Evolutionary conservation across 306 rosid species (phyloP).

Genomic region (Acacia melanoxylon): DNA sequence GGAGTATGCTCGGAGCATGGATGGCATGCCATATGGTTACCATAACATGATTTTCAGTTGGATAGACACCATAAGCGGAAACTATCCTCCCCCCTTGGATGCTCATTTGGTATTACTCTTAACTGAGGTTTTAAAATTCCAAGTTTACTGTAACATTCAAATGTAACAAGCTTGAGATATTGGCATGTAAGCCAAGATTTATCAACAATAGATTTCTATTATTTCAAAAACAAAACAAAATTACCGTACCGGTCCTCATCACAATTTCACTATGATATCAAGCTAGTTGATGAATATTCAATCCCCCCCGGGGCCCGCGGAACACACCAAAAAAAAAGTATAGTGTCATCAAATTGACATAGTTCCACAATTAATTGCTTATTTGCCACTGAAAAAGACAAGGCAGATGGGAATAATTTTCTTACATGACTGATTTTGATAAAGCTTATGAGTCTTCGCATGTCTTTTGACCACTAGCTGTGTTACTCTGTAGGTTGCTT

Average conservation of each 20-base stretch:
- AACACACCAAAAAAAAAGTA: no score
- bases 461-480: conserved; percentile 28
- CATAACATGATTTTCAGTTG: conserved; percentile 97
- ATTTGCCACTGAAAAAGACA: conserved; percentile 1
- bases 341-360: conserved; percentile 12
- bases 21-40: conserved; percentile 86
- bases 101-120: conserved; percentile 72
- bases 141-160: conserved; percentile 6
- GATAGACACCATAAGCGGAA: conserved; percentile 78
- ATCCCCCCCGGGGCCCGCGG: no score
- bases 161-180: conserved; percentile 11
- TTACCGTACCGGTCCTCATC: conserved; percentile 19
- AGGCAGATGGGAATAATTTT: conserved; percentile 8
- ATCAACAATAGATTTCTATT: background rate
- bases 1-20: conserved; percentile 93
- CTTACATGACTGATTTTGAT: conserved; percentile 1
- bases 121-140: conserved; percentile 7
- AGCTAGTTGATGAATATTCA: background rate
- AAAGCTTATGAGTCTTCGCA: conserved; percentile 12
- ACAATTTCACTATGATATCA: conserved; percentile 19
- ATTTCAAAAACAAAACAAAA: conserved; percentile 12
- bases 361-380: background rate
- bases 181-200: conserved; percentile 6
- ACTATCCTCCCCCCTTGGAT: conserved; percentile 98
- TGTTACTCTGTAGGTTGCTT: conserved; percentile 74